Percentiles rank a stretch among this genome's conserved stretches.
Conservation (phyloP, 2,329 filamentous ascomycete genomes). For the Mariannaea elegans region DNA sequence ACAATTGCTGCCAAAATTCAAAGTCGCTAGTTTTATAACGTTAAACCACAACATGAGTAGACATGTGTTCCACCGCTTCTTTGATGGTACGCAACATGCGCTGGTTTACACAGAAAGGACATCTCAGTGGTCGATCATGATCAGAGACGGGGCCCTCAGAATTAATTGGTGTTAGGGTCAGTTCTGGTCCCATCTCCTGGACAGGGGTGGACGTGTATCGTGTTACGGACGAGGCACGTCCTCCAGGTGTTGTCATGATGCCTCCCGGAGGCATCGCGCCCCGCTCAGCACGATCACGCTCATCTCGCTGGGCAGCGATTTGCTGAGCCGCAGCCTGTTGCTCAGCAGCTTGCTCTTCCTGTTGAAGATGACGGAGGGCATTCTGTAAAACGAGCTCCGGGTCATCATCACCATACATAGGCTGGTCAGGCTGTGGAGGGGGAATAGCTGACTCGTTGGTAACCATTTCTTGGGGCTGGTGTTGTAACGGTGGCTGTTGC, state of each 20-base stretch:
- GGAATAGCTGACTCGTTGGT: conserved; percentile 38
- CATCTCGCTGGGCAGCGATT: conserved; percentile 62
- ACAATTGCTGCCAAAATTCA: background rate
- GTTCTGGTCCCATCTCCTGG: conserved; percentile 50
- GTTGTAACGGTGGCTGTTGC: conserved; percentile 33
- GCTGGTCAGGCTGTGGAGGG: conserved; percentile 45
- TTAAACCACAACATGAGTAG: conserved; percentile 66
- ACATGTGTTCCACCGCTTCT: conserved; percentile 70
- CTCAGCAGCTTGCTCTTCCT: conserved; percentile 67
- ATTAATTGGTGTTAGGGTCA: conserved; percentile 65
- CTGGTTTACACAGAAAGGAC: conserved; percentile 69
- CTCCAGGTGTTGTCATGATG: conserved; percentile 46
- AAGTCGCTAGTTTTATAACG: background rate
- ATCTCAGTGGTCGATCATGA: conserved; percentile 61
- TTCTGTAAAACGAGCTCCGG: conserved; percentile 68
- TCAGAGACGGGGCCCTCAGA: conserved; percentile 56
- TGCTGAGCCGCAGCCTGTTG: conserved; percentile 64
- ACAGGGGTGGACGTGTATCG: conserved; percentile 46
- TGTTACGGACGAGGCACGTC: conserved; percentile 42
- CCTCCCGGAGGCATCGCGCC: conserved; percentile 40
- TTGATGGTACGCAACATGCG: conserved; percentile 68
- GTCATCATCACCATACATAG: conserved; percentile 61
- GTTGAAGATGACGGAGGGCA: conserved; percentile 65
- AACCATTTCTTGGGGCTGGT: conserved; percentile 38
- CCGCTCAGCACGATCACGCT: conserved; percentile 59